Conservation (phyloP, 768 basidiomycete genomes). For the Hypholoma fasciculare region DNA sequence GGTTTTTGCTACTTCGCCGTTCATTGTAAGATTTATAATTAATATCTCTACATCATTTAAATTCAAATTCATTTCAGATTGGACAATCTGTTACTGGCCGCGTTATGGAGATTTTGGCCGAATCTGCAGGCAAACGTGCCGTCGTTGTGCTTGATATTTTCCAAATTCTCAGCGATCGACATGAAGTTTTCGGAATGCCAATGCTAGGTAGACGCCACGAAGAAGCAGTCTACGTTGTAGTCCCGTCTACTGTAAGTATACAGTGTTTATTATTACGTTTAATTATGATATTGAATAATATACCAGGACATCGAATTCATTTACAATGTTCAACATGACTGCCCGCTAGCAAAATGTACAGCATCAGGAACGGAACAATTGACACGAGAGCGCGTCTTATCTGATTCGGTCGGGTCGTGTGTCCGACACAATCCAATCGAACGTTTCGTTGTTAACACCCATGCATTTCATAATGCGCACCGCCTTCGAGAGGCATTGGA, state of each 20-base stretch:
- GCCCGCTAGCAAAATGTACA: slow-evolving; percentile 14
- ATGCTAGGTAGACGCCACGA: neutral
- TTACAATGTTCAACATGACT: slow-evolving; percentile 25
- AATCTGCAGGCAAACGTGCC: neutral
- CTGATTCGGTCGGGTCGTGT: neutral
- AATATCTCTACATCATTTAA: neutral
- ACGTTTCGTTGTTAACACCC: slow-evolving; percentile 15
- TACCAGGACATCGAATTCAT: slow-evolving; percentile 14
- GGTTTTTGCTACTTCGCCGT: neutral
- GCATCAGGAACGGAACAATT: slow-evolving; percentile 10
- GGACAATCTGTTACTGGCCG: neutral
- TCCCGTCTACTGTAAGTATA: neutral
- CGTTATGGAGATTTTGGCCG: neutral
- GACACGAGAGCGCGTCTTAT: slow-evolving; percentile 11
- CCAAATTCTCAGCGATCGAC: neutral
- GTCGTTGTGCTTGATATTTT: neutral
- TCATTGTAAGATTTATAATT: neutral
- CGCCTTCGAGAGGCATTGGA: slow-evolving; percentile 9
- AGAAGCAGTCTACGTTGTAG: neutral
- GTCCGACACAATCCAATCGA: slow-evolving; percentile 14
- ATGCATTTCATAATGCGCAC: slow-evolving; percentile 20
- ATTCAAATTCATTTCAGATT: neutral
- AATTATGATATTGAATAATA: neutral
- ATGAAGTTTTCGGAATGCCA: neutral
- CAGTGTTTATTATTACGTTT: neutral